Conservation (phyloP, 208 protist genomes). For the Leptomonas pyrrhocoris region DNA sequence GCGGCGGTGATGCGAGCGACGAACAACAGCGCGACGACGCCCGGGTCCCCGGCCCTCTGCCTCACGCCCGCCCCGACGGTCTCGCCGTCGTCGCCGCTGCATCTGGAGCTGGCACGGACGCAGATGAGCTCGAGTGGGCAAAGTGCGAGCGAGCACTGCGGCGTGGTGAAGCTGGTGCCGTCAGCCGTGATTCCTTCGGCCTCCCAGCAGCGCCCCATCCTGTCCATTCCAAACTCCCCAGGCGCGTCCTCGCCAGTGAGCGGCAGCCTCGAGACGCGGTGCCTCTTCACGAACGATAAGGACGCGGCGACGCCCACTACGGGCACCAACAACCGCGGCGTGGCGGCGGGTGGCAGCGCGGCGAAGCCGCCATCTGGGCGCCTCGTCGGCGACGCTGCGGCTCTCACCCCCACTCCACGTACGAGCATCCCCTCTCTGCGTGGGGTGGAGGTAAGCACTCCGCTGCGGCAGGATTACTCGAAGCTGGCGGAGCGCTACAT, state of each 20-base stretch:
- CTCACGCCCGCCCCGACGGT: neutral
- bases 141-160: slow-evolving; percentile 2
- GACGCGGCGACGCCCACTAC: neutral
- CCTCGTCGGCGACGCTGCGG: neutral
- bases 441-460: slow-evolving; percentile 4
- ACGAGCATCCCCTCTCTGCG: slow-evolving; percentile 1
- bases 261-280: slow-evolving; percentile 22
- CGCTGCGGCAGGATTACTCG: slow-evolving; percentile 18
- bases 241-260: slow-evolving; percentile 29
- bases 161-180: neutral
- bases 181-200: neutral
- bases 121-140: neutral
- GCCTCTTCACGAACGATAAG: slow-evolving; percentile 12
- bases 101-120: slow-evolving; percentile 4
- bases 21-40: neutral
- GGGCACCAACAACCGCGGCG: slow-evolving; percentile 6
- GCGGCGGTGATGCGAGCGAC: slow-evolving; percentile 6
- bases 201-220: slow-evolving; percentile 5
- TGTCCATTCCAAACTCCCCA: slow-evolving; percentile 21
- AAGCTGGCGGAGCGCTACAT: slow-evolving; percentile 55
- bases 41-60: slow-evolving; percentile 1
- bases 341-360: neutral
- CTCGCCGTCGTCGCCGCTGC: slow-evolving; percentile 25
- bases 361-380: slow-evolving; percentile 27
- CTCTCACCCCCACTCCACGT: slow-evolving; percentile 15